Conservation (phyloP, 2,329 filamentous ascomycete genomes). For the Teratosphaeria pseudoeucalypti region DNA sequence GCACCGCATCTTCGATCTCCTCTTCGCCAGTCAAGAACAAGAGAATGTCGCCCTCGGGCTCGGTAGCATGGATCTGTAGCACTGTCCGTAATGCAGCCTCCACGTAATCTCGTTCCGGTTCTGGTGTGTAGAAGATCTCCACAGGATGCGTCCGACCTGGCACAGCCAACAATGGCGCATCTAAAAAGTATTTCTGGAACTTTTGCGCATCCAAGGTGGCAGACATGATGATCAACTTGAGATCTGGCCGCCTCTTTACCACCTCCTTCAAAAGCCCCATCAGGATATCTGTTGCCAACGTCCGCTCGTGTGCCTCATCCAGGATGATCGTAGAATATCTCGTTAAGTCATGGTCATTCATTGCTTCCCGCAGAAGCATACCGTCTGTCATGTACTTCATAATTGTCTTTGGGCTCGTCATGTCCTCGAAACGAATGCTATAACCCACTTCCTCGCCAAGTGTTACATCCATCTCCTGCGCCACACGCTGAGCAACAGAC, state of each 20-base stretch:
- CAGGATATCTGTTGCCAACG: constrained; percentile 89
- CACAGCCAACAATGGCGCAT: constrained; percentile 85
- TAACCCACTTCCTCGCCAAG: constrained; percentile 95
- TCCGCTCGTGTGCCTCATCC: constrained; percentile 96
- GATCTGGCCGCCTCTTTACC: constrained; percentile 65
- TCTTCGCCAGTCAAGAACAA: constrained; percentile 96
- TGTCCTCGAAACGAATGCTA: constrained; percentile 97
- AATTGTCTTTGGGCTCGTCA: constrained; percentile 75
- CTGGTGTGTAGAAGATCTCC: constrained; percentile 96
- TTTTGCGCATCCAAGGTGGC: constrained; percentile 95
- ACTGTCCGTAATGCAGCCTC: constrained; percentile 92
- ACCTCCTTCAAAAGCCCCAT: constrained; percentile 96
- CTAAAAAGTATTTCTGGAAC: constrained; percentile 94
- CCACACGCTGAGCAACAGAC: constrained; percentile 96
- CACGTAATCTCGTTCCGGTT: constrained; percentile 92
- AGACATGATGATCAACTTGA: constrained; percentile 99
- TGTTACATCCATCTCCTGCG: constrained; percentile 87
- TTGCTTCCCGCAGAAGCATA: constrained; percentile 92
- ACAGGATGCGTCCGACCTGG: constrained; percentile 92
- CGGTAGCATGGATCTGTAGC: constrained; percentile 88
- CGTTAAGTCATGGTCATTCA: constrained; percentile 85
- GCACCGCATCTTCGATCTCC: constrained; percentile 92
- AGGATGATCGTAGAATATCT: constrained; percentile 97
- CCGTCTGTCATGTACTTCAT: constrained; percentile 99
- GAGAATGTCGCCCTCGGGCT: constrained; percentile 84